Conservation (phyloP, 2,329 filamentous ascomycete species). For the Periconia sp. region DNA sequence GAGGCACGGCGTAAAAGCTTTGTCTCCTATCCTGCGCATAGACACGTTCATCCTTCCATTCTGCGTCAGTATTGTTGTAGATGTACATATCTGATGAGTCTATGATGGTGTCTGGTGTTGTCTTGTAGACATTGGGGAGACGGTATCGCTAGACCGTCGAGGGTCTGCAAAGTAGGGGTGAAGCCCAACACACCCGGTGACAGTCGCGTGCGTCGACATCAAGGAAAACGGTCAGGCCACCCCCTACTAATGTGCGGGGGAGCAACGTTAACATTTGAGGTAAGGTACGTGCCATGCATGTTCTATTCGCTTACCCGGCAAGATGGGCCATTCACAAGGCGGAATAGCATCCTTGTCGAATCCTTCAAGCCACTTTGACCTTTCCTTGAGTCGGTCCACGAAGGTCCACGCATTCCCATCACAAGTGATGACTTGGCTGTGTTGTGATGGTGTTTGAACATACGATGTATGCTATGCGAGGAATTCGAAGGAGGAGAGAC, state of each 20-base stretch:
- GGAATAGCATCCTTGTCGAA: not conserved
- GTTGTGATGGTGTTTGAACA: not conserved
- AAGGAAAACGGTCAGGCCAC: not conserved
- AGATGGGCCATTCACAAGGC: not conserved
- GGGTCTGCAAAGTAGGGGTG: not conserved
- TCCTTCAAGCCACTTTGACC: not conserved
- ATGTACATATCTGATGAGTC: not conserved
- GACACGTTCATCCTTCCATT: not conserved
- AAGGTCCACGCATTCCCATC: not conserved
- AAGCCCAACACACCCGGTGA: not conserved
- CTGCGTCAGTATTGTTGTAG: not conserved
- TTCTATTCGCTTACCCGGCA: not conserved
- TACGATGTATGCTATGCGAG: not conserved
- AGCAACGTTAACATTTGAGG: not conserved
- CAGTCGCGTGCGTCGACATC: not conserved
- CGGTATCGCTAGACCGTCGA: too few relatives aligned
- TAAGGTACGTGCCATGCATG: not conserved
- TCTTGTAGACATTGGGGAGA: too few relatives aligned
- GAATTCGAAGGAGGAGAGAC: not conserved
- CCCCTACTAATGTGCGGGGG: not conserved
- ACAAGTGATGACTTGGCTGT: not conserved
- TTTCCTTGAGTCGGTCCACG: not conserved
- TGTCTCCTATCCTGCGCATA: not conserved
- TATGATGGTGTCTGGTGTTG: not conserved
- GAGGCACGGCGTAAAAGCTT: not conserved